Conservation (phyloP, 2,329 filamentous ascomycete species). For the Rhynchosporium graminicola region DNA sequence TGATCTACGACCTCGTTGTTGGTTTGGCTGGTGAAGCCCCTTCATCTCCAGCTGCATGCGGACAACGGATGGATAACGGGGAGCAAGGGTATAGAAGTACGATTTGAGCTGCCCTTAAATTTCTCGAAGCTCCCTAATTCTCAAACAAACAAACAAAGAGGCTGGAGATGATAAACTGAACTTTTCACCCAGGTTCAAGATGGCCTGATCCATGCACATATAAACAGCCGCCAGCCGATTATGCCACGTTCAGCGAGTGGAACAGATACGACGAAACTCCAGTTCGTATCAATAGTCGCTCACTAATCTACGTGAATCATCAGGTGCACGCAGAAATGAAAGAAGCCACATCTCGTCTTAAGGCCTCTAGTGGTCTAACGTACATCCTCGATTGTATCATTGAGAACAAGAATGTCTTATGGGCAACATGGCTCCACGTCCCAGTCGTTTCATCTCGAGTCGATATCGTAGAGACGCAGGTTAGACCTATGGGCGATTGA, state of each 20-base stretch:
- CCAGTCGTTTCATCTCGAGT: neutral
- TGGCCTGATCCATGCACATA: neutral
- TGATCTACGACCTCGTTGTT: neutral
- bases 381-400: slow-evolving; percentile 3
- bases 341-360: neutral
- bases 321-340: neutral
- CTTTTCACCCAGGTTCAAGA: neutral
- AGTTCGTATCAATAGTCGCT: neutral
- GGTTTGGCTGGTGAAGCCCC: neutral
- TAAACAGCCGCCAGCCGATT: neutral
- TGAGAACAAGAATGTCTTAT: neutral
- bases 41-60: neutral
- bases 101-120: too few relatives aligned
- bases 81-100: neutral
- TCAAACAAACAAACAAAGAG: too few relatives aligned
- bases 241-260: neutral
- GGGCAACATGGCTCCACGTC: slow-evolving; percentile 2
- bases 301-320: neutral
- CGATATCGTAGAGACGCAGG: slow-evolving; percentile 1
- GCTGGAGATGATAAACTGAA: too few relatives aligned
- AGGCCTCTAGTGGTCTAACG: neutral
- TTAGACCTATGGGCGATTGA: neutral
- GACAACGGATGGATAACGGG: neutral
- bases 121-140: too few relatives aligned
- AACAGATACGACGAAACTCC: neutral